Base-by-base conservation (phyloP, 2,329 filamentous ascomycete genomes). In the Huntiella omanensis region DNA sequence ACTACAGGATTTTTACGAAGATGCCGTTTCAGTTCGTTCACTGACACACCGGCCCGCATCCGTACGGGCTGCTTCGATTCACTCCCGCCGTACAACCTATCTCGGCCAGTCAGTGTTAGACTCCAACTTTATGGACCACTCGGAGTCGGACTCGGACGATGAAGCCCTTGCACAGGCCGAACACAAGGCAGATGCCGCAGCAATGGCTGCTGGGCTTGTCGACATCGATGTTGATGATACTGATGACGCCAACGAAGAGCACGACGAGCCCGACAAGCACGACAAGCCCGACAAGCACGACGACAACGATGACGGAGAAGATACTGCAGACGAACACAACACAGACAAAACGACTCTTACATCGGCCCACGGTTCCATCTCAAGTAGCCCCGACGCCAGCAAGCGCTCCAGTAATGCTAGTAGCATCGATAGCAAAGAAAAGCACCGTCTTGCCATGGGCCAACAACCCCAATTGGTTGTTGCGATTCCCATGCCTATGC, bases 1-100 rank as follows among this genome's bases (percentile, higher is more conserved):
- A 28, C 22, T 50, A 44, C 53, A 84, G 79, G 80, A 87, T 55
- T 73, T 73, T 12, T 93, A 92, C 57, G 84, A 93, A 64, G 85
- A 94, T 67, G 85, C 83, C 47, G 60, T 73, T 69, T 50, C 62
- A 66, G 40, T 77, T 75, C 33, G 66, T 73, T 45, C 73, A 80
- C 50, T 84, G 80, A 19, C 62, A 85, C 51, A 76, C 41, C 33
- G 39, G 38, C 22, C 39, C 33, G 15, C 33, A 10, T 37, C 45
- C 15, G 22, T 28, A 28, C 22, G 22, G 22, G 38, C 40, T 17
- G n/a, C 40, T 13, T 41, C 40, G 5, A 41, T 41, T n/a, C 40
- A 41, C 33, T n/a, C 40, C 5, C 40, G 40, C 40, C 40, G 40
- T 11, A 32, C 40, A 11, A 40, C 28, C 19, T 12, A 35, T 19